Evolutionary conservation across 192 early-diverging fungal genomes (phyloP), one percentile per base, ranked within the genome.

Genomic region (Polychytrium aggregatum): DNA sequence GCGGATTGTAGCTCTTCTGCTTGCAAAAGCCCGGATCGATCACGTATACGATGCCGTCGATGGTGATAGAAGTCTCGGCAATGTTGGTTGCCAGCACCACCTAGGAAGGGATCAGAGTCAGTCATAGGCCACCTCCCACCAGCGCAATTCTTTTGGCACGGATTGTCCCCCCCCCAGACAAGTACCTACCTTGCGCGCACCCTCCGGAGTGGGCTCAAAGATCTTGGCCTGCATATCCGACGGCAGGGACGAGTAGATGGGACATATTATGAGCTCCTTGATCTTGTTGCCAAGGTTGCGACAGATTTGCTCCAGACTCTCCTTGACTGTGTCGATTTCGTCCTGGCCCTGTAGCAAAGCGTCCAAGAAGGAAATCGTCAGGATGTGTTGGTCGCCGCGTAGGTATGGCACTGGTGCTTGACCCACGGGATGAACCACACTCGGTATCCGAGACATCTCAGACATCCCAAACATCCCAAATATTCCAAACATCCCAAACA

Each of bases 1-100:
- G 85, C 41, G 95, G 85, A 60, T 98, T 92, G 68, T 88, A 98
- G 38, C 83, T 87, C 46, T 93, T 98, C 58, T 93, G 91, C 62
- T 98, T 98, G 53, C 80, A 82, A 60, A 87, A 98, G 26, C 95
- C 95, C 27, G 86, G 79, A 61, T 98, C 95, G 17, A 98, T 82
- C 7, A 98, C 95, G 57, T 92, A 98, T 26, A 84, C 82, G 41
- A 98, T 82, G 43, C 95, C 95, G 62, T 98, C 95, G 46, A 98
- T 92, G 0, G 95, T 98, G 50, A 98, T 84, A 47, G 86, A 90
- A 2, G 95, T 98, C 70, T 98, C 95, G 25, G 95, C 95, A 62
- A 98, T 94, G 68, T 98, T 98, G 3, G 95, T 98, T 1, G 95
- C 90, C 52, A 98, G 84, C 5, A 98, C 91, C 0, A 91, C 87